Conservation (phyloP, 345 rosid genomes). For the Combretum micranthum region DNA sequence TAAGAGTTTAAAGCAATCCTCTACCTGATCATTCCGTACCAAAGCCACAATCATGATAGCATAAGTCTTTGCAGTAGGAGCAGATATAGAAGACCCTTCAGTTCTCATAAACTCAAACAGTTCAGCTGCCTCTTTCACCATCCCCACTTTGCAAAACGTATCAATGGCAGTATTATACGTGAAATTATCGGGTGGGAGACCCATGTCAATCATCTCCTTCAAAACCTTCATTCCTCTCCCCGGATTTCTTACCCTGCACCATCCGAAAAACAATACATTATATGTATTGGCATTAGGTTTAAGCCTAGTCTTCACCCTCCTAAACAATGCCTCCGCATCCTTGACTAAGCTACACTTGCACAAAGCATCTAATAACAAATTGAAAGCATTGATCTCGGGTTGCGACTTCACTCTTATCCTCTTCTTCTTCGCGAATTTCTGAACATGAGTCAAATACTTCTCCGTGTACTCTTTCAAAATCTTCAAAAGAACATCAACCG, state of each 20-base stretch:
- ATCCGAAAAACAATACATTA: constrained; percentile 79
- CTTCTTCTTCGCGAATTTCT: constrained; percentile 83
- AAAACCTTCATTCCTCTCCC: constrained; percentile 56
- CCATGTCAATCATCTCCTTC: constrained; percentile 79
- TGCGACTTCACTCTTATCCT: constrained; percentile 80
- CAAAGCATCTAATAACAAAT: constrained; percentile 72
- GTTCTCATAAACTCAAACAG: constrained; percentile 80
- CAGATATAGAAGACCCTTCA: constrained; percentile 66
- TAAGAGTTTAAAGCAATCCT: constrained; percentile 58
- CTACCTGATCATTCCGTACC: constrained; percentile 45
- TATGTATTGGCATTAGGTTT: constrained; percentile 65
- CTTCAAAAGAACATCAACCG: constrained; percentile 42
- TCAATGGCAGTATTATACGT: constrained; percentile 79
- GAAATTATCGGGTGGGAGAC: constrained; percentile 70
- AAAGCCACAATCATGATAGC: constrained; percentile 65
- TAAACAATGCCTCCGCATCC: constrained; percentile 56
- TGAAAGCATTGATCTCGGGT: constrained; percentile 78
- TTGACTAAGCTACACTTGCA: constrained; percentile 75
- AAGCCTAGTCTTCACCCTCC: constrained; percentile 44
- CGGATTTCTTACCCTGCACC: constrained; percentile 83
- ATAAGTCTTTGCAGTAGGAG: constrained; percentile 82
- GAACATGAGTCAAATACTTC: constrained; percentile 71
- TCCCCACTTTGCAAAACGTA: constrained; percentile 71
- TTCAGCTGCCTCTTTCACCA: constrained; percentile 68
- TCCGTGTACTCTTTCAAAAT: constrained; percentile 63